Base-by-base conservation (phyloP, 2,329 filamentous ascomycete species). In the Cercospora sp. region DNA sequence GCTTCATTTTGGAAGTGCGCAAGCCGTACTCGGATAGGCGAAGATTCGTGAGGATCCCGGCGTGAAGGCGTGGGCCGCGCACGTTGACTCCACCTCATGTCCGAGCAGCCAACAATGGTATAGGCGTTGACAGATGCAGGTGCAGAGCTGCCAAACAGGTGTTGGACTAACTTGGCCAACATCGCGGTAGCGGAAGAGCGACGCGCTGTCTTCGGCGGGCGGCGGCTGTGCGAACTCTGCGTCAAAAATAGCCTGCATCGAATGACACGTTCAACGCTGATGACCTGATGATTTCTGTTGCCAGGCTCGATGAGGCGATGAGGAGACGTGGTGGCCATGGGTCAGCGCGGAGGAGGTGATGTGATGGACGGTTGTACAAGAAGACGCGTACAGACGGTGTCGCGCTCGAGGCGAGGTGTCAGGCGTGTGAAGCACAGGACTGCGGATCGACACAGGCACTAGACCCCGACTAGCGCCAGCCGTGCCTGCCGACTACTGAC, bases 211-310 rank as follows among this genome's bases (percentile, higher is more conserved):
- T 26, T 24, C 61, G 61, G 61, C 32, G 28, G 37, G 30, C 16
- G 21, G 49, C 62, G 49, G 62, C 45, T 64, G 45, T 26, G 45
- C 51, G 32, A 57, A 57, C 49, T 34, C 51, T 64, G 30, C 30
- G 34, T 51, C 37, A 21, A 43, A 64, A 64, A 58, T 57, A 58
- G 61, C 61, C 30, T 24, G 18, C 12, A 10, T 51, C 43, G 43
- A 18, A 24, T 24, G 43, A 24, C 43, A 49, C 43, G 43, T 49
- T n/a, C 6, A 16, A n/a, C 37, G 43, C 18, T 49, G 45, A 51
- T 51, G 45, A 24, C 45, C 18, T 24, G 21, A 49, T 49, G 43
- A 21, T 7, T 26, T 26, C 5, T 51, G 45, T 24, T 51, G 45
- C 45, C 45, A 9, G 45, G 45, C 45, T 24, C 21, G 43, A 24